Evolutionary conservation across 208 protist genomes (phyloP).

Genomic region (Blastocrithidia nonstop): DNA sequence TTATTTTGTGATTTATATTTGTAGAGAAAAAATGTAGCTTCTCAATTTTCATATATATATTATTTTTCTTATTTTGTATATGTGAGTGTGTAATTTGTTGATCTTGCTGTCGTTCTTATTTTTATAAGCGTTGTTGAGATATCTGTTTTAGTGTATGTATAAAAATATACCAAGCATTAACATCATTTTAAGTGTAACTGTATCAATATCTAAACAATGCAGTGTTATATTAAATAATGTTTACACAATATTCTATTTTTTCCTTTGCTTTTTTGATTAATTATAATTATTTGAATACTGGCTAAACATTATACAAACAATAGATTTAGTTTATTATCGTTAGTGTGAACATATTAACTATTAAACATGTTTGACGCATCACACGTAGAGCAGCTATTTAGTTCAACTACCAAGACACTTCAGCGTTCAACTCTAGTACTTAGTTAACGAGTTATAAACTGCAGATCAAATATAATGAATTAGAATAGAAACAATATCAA

Average conservation of each 20-base stretch:
- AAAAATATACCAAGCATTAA: background rate
- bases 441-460: too few species aligned
- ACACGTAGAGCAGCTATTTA: too few species aligned
- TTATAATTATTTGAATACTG: background rate
- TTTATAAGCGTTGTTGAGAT: constrained; percentile 14
- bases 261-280: constrained; percentile 13
- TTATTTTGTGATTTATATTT: background rate
- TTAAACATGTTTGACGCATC: too few species aligned
- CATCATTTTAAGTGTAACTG: background rate
- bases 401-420: too few species aligned
- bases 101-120: constrained; percentile 14
- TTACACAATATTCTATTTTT: constrained; percentile 9
- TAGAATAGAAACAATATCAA: too few species aligned
- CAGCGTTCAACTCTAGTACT: too few species aligned
- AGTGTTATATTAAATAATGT: background rate
- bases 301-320: too few species aligned
- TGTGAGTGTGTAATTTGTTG: background rate
- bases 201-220: background rate
- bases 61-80: constrained; percentile 6
- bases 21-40: too few species aligned
- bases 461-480: too few species aligned
- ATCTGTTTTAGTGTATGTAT: constrained; percentile 4
- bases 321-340: too few species aligned
- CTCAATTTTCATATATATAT: background rate
- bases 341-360: too few species aligned